Base-by-base conservation (phyloP, 768 basidiomycete species). In the Kwoniella sp. region DNA sequence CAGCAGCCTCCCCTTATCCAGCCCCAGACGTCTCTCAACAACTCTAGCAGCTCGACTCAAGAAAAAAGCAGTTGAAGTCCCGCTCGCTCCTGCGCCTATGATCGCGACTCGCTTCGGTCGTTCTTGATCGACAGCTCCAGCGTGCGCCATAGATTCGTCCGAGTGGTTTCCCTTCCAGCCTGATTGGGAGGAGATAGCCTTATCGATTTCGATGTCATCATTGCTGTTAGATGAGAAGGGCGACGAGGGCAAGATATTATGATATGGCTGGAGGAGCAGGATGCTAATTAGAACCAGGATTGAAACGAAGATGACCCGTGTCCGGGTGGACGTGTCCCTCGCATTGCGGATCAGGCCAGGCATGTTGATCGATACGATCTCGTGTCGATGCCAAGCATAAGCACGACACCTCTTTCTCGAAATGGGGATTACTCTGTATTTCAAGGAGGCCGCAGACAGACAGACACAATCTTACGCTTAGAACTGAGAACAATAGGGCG, bases 61-160 rank as follows among this genome's bases (percentile, higher is more conserved):
- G 61, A 79, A 82, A 67, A 75, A 81, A 20, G 81, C 79, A 23
- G 92, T 90, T 26, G 91, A 89, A 17, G 86, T 87, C 9, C 93
- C 93, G 11, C 84, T 91, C 15, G 93, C 92, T 28, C 93, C 93
- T 0, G 93, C 93, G 20, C 93, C 93, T 59, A 96, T 86, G 74
- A 96, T 87, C 8, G 93, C 93, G 71, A 96, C 85, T 53, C 88
- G 82, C 51, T 76, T 78, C 2, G 71, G 67, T n/a, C 59, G 38
- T 9, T 58, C 54, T 47, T 71, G 68, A 20, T 59, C 48, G 3
- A 56, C 31, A 23, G 58, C 58, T 34, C 62, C 67, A 11, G 47
- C 22, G 58, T 12, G 51, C 31, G 23, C 66, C 58, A 34, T 73
- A 68, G 54, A 29, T 30, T 1, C 15, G 25, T 30, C 30, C 55